These are phyloP conservation scores for Brassica balearica DNA, from an alignment of 441 rosid species.

Conservation along the genomic window DNA sequence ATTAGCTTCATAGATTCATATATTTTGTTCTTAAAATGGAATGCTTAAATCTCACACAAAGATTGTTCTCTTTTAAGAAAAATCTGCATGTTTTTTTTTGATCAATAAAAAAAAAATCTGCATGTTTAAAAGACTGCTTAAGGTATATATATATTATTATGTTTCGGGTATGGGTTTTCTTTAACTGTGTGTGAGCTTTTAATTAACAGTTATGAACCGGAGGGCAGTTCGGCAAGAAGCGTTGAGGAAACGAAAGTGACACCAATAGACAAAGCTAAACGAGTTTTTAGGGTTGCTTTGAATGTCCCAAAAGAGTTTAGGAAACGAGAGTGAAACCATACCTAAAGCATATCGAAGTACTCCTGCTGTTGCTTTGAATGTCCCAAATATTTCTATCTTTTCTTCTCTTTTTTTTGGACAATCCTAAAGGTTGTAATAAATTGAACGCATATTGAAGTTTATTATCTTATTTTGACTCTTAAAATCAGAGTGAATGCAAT, in stretches of 20 bases:
- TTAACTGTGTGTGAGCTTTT: background rate
- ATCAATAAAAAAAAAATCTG: background rate
- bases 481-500: background rate
- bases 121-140: background rate
- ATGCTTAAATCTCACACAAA: slow-evolving; percentile 2
- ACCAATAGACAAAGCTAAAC: background rate
- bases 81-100: background rate
- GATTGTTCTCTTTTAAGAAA: background rate
- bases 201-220: background rate
- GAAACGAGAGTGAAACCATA: background rate
- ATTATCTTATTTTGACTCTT: background rate
- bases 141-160: background rate
- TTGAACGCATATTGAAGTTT: background rate
- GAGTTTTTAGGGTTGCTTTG: background rate
- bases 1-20: background rate
- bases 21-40: background rate
- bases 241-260: slow-evolving; percentile 2
- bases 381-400: background rate
- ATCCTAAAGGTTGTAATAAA: background rate
- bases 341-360: background rate
- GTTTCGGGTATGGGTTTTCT: background rate
- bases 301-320: background rate
- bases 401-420: background rate
- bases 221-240: background rate
- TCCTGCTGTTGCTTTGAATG: background rate